Base-by-base conservation (phyloP, 805 yeast species). In the Maudiozyma serrabonitensis region DNA sequence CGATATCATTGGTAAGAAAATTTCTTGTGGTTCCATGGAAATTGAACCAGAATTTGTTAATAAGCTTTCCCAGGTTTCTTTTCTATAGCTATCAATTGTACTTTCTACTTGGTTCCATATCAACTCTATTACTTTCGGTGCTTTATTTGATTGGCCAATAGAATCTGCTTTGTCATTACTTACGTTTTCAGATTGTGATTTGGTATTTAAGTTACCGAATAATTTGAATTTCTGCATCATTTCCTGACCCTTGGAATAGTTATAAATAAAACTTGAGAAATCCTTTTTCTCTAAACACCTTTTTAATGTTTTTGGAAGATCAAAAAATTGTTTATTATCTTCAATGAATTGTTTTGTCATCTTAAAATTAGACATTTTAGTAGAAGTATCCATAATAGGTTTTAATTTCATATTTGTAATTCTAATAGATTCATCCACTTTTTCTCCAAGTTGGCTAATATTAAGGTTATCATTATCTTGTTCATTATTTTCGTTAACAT, bases 31-130 rank as follows among this genome's bases (percentile, higher is more conserved):
- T 35, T 59, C 54, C 25, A 34, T 44, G 19, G 46, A 35, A n/a
- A 48, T 50, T 23, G 53, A 51, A 31, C 53, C 47, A n/a, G 53
- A 47, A 31, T 55, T 52, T 15, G 54, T 47, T 13, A 63, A 53
- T 43, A 84, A 68, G 42, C 68, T 66, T 16, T 69, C 67, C 83
- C 85, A 80, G n/a, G 78, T 61, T 28, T 69, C 68, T 44, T 69
- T 68, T 57, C 79, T 77, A 63, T 84, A 84, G 2, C 64, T 64
- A 31, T 75, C 75, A n/a, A 82, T 70, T 1, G 80, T 73, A 4
- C 57, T 62, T 49, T 76, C 81, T 2, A 81, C 80, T 51, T 75
- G 77, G 4, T 62, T 65, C 82, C 86, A 81, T 16, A 84, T 71
- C 47, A 75, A 69, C 40, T 72, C 72, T 9, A 78, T 67, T 11